These are phyloP conservation scores for Phlebiopsis flavidoalba DNA, from an alignment of 768 basidiomycete species.

Conservation along the genomic window DNA sequence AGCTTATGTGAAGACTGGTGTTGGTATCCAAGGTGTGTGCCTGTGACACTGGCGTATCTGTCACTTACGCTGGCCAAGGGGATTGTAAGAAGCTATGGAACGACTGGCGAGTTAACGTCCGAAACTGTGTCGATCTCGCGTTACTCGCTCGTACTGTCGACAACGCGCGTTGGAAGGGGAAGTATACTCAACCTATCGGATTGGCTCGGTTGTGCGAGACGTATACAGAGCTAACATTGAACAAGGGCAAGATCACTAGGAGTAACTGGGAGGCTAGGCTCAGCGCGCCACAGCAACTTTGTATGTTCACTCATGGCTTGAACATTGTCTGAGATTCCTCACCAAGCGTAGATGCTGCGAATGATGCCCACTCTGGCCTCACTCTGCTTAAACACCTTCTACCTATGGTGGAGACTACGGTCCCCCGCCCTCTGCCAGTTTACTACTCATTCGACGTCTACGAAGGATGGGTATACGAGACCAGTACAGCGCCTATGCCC, in stretches of 20 bases:
- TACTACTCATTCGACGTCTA: conserved; percentile 59
- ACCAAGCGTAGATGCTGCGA: conserved; percentile 51
- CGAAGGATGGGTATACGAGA: conserved; percentile 40
- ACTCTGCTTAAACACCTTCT: conserved; percentile 43
- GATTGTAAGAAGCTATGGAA: conserved; percentile 63
- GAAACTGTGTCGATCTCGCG: conserved; percentile 62
- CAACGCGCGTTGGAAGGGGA: conserved; percentile 68
- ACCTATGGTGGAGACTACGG: conserved; percentile 35
- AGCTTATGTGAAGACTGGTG: conserved; percentile 61
- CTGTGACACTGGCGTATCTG: background rate
- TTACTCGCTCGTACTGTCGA: conserved; percentile 68
- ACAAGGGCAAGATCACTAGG: conserved; percentile 55
- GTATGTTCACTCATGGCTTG: conserved; percentile 34
- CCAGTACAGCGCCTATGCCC: conserved; percentile 17
- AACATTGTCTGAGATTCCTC: background rate
- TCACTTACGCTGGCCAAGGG: conserved; percentile 33
- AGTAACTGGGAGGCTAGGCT: conserved; percentile 68
- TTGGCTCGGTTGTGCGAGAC: conserved; percentile 59
- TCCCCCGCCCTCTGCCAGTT: conserved; percentile 26
- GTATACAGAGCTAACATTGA: conserved; percentile 48
- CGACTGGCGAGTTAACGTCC: conserved; percentile 35
- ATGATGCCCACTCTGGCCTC: conserved; percentile 67
- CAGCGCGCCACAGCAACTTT: conserved; percentile 44
- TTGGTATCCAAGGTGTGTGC: conserved; percentile 60
- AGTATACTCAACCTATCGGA: conserved; percentile 54